Evolutionary conservation across 1,139 yeast genomes (phyloP), one percentile per base, ranked within the genome.

Genomic region (Suhomyces chickasaworum): DNA sequence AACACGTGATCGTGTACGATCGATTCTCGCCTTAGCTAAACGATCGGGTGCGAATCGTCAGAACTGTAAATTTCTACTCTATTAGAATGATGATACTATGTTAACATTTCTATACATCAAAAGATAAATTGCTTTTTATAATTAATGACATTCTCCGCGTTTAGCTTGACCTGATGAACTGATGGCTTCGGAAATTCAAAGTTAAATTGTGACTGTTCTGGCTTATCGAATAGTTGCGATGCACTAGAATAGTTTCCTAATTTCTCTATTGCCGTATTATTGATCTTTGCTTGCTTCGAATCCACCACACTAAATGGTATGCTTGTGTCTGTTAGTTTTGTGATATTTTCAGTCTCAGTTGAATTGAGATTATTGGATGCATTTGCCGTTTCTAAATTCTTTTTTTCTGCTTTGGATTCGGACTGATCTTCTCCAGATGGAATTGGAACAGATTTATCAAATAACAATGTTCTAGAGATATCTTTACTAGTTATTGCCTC

Each of bases 391-490:
- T 13, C 18, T 3, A 29, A 3, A 5, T 29, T 15, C 3, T 29
- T 13, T 29, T 29, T 7, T 3, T 6, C 6, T 3, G 17, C 7
- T 6, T 15, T 10, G 16, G 12, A 6, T 25, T 25, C 6, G 8
- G 5, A 16, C 7, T 23, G 22, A 16, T 5, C 12, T 10, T 18
- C 15, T 3, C 15, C 13, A 2, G 37, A 7, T 9, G 25, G n/a
- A 27, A 15, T 20, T 33, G 25, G 23, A 4, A 64, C 65, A 8
- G 74, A 64, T 48, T 63, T 66, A 46, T 68, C 71, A 48, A 64
- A 71, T 25, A 68, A 62, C 8, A 71, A 61, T 1, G 77, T 70
- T 38, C 68, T 67, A 32, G 63, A 60, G 18, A 73, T 72, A 43
- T 68, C 75, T 38, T 65, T 66, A 7, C 77, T 77, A 4, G 69